phyloP scores from a whole-genome alignment of 2,329 filamentous ascomycete species.

The Xylaria sp. region DNA sequence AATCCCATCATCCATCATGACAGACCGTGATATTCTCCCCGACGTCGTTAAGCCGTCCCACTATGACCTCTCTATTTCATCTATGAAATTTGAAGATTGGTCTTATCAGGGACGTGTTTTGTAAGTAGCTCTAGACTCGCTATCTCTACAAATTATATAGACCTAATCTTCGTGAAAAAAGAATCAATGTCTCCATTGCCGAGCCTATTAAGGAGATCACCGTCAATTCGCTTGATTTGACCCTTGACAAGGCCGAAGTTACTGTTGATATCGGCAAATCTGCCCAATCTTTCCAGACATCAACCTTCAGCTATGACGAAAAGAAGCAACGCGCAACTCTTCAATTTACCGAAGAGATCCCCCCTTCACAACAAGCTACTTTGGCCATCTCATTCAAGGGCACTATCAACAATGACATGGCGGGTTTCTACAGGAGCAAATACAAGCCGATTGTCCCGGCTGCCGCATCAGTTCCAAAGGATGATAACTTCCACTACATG shows the following conservation, averaged over 20 bases:
- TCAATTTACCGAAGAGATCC: slow-evolving; percentile 77
- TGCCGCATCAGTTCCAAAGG: slow-evolving; percentile 80
- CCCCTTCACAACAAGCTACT: slow-evolving; percentile 71
- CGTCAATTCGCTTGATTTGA: slow-evolving; percentile 87
- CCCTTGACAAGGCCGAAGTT: slow-evolving; percentile 74
- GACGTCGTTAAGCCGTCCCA: slow-evolving; percentile 80
- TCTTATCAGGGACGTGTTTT: slow-evolving; percentile 84
- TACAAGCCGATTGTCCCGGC: slow-evolving; percentile 84
- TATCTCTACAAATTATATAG: neutral
- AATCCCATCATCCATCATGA: slow-evolving; percentile 58
- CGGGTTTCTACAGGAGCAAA: slow-evolving; percentile 92
- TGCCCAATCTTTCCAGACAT: slow-evolving; percentile 68
- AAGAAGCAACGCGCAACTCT: slow-evolving; percentile 86
- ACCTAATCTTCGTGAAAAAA: slow-evolving; percentile 46
- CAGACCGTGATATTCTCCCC: slow-evolving; percentile 71
- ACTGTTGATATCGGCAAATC: slow-evolving; percentile 67
- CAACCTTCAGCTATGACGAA: slow-evolving; percentile 80
- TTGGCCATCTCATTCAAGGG: slow-evolving; percentile 81
- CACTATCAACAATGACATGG: slow-evolving; percentile 89
- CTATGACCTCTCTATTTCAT: slow-evolving; percentile 84
- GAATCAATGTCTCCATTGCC: slow-evolving; percentile 79
- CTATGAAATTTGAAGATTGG: slow-evolving; percentile 80
- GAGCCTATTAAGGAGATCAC: slow-evolving; percentile 80
- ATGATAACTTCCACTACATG: slow-evolving; percentile 76
- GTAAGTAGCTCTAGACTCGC: slow-evolving; percentile 53